Conservation (phyloP, 2,329 filamentous ascomycete species). For the Penicillium sp. region DNA sequence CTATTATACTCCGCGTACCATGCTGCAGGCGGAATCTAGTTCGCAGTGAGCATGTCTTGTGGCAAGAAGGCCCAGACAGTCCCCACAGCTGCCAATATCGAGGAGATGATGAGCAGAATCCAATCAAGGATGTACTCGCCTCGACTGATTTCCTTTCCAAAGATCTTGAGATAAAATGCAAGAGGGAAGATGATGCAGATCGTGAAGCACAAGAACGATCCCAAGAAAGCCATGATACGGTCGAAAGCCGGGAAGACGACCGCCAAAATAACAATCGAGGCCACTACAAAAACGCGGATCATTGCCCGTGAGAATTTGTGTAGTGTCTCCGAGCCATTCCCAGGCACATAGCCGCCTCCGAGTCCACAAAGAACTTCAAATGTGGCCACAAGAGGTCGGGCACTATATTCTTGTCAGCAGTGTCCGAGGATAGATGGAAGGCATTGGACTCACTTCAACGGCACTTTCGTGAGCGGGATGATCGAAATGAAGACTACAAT, state of each 20-base stretch:
- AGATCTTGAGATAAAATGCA: constrained; percentile 87
- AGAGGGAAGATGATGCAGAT: constrained; percentile 91
- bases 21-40: constrained; percentile 10
- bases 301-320: constrained; percentile 58
- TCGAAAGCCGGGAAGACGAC: constrained; percentile 77
- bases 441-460: constrained; percentile 61
- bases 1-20: neutral
- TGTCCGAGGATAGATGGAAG: neutral
- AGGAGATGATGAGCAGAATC: constrained; percentile 67
- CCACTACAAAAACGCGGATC: constrained; percentile 65
- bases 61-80: constrained; percentile 89
- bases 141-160: constrained; percentile 66
- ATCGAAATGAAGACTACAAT: constrained; percentile 86
- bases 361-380: constrained; percentile 78
- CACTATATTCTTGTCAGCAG: constrained; percentile 45
- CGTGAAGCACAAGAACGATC: constrained; percentile 84
- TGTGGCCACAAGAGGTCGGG: constrained; percentile 82
- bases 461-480: constrained; percentile 94
- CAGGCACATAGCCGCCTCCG: constrained; percentile 50
- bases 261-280: constrained; percentile 74
- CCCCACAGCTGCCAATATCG: constrained; percentile 69
- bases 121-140: constrained; percentile 67
- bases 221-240: constrained; percentile 86
- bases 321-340: constrained; percentile 46
- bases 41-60: constrained; percentile 66